Evolutionary conservation across 495 filamentous ascomycete species (phyloP).

Genomic region (Margaritispora aquatica): DNA sequence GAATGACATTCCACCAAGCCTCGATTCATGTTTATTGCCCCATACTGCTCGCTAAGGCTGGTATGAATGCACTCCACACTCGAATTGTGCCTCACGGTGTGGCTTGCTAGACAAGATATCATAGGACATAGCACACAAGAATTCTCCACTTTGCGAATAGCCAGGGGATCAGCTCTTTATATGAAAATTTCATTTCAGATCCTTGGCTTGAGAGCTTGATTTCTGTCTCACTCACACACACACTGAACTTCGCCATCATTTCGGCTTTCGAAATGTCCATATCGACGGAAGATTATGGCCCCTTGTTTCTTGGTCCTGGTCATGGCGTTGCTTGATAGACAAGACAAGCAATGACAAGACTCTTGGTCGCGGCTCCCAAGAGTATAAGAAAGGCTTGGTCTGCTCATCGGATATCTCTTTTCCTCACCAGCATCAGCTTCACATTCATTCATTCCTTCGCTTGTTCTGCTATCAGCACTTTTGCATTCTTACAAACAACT

Average conservation of each 20-base stretch:
- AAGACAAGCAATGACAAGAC: neutral
- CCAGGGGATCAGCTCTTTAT: neutral
- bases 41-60: neutral
- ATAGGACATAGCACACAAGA: neutral
- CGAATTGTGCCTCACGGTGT: neutral
- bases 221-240: neutral
- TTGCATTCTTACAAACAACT: neutral
- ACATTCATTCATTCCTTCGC: slow-evolving; percentile 9
- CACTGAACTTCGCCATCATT: neutral
- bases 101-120: neutral
- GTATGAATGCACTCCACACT: neutral
- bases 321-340: neutral
- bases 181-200: neutral
- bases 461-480: neutral
- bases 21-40: neutral
- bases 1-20: neutral
- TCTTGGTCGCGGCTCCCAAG: neutral
- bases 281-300: neutral
- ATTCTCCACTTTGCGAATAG: neutral
- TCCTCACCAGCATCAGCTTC: slow-evolving; percentile 1
- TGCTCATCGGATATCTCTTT: neutral
- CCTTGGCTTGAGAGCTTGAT: neutral
- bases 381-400: slow-evolving; percentile 8
- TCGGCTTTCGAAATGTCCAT: neutral
- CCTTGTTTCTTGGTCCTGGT: neutral